Evolutionary conservation across 345 rosid genomes (phyloP).

Genomic region (Ceriops decandra): DNA sequence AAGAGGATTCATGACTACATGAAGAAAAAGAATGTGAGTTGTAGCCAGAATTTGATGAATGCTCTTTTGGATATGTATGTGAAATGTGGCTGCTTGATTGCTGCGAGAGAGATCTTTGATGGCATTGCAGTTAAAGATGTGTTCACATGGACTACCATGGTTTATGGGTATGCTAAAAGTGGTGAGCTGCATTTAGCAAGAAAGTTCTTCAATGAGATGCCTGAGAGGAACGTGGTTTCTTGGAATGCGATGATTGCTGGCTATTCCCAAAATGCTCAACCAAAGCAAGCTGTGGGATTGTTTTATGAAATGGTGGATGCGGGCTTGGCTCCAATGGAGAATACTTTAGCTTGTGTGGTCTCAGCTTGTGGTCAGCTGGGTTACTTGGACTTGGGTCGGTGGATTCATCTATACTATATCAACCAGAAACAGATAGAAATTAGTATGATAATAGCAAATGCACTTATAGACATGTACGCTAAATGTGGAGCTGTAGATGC

Average conservation of each 20-base stretch:
- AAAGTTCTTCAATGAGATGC: slow-evolving; percentile 37
- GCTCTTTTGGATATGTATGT: slow-evolving; percentile 38
- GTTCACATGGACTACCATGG: slow-evolving; percentile 49
- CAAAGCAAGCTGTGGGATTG: slow-evolving; percentile 35
- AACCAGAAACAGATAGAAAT: slow-evolving; percentile 5
- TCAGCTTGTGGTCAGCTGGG: slow-evolving; percentile 47
- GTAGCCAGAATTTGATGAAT: slow-evolving; percentile 26
- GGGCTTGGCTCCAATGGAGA: slow-evolving; percentile 27
- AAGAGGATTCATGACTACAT: slow-evolving; percentile 24
- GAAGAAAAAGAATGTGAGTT: slow-evolving; percentile 15
- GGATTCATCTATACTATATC: slow-evolving; percentile 23
- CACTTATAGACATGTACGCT: slow-evolving; percentile 40
- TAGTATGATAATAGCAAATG: slow-evolving; percentile 35
- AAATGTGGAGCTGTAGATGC: slow-evolving; percentile 37
- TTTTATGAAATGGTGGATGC: slow-evolving; percentile 29
- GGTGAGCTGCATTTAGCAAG: slow-evolving; percentile 32
- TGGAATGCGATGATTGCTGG: slow-evolving; percentile 50
- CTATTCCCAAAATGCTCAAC: slow-evolving; percentile 37
- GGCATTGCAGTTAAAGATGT: slow-evolving; percentile 33
- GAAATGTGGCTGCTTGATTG: slow-evolving; percentile 36
- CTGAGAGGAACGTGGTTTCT: slow-evolving; percentile 39
- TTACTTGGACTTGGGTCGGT: slow-evolving; percentile 26
- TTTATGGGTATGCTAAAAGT: slow-evolving; percentile 39
- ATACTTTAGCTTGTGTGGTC: slow-evolving; percentile 37
- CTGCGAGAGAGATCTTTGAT: slow-evolving; percentile 31